Evolutionary conservation across 352 stramenopile genomes (phyloP), one percentile per base, ranked within the genome.

Genomic region (Phytopythium ostracodes): DNA sequence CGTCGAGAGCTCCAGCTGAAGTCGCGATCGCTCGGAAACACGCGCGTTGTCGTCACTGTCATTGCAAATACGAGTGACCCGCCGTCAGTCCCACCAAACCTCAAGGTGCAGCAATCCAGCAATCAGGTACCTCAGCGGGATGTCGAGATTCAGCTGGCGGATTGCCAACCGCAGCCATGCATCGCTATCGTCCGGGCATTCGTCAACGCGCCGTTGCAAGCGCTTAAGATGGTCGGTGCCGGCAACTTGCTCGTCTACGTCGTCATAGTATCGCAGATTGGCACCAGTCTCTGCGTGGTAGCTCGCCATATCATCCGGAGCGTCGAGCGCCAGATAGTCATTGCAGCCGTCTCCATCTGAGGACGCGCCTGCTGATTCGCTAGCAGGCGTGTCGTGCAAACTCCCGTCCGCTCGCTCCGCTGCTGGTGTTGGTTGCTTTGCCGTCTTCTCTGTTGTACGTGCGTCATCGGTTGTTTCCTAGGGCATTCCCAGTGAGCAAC

Each of bases 101-200:
- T 7, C 29, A 33, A 33, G 29, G 22, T 44, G 35, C 33, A 40
- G 11, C 25, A 59, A 18, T 22, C 0, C 29, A 60, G 31, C 22
- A 53, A 64, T 42, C 4, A 22, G 25, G 24, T 69, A 82, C 77
- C 75, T 81, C 2, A 65, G 35, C 7, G 52, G 64, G 53, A 75
- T 56, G 54, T 82, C 73, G 36, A 87, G 64, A 20, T 78, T 62
- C 42, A 87, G 70, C 29, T 87, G 72, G 42, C 66, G 66, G 40
- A 87, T 72, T 43, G 78, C 76, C n/a, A 87, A 54, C 53, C 76
- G 60, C 27, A 87, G 63, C 78, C 78, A 87, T 2, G 73, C 72
- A 52, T 75, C 66, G 25, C 60, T 71, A 18, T 81, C 66, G 10
- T 36, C 69, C 29, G 73, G 58, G 36, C 68, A 33, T 36, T 72